These are phyloP conservation scores for Incumbomyces lentus DNA, from an alignment of 2,329 filamentous ascomycete species.

Conservation along the genomic window DNA sequence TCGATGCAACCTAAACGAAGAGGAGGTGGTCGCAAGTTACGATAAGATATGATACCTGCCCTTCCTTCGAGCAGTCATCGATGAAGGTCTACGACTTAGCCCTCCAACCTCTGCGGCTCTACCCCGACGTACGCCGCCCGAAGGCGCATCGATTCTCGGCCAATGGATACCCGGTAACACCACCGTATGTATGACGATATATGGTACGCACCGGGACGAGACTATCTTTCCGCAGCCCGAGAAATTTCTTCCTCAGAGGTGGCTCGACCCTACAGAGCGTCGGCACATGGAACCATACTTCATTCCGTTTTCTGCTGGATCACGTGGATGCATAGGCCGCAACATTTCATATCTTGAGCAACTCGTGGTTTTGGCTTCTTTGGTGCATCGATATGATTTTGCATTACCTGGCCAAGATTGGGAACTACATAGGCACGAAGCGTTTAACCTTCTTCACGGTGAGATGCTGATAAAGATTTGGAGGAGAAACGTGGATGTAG, in stretches of 20 bases:
- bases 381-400: constrained; percentile 37
- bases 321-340: constrained; percentile 32
- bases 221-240: constrained; percentile 30
- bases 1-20: constrained; percentile 35
- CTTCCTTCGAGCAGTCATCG: constrained; percentile 27
- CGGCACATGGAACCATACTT: constrained; percentile 12
- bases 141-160: constrained; percentile 35
- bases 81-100: constrained; percentile 39
- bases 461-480: background rate
- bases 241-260: constrained; percentile 25
- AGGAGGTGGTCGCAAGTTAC: constrained; percentile 35
- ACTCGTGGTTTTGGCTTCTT: constrained; percentile 32
- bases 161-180: constrained; percentile 37
- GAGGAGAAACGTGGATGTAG: too few relatives aligned
- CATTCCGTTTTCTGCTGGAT: constrained; percentile 29
- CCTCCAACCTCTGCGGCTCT: constrained; percentile 36
- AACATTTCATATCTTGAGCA: constrained; percentile 39
- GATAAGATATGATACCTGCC: too few relatives aligned
- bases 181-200: constrained; percentile 35
- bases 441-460: background rate
- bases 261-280: constrained; percentile 7
- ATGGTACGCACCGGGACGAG: constrained; percentile 31
- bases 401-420: constrained; percentile 24
- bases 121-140: constrained; percentile 35
- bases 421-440: constrained; percentile 9